Conservation (phyloP, 2,329 filamentous ascomycete species). For the Kalaharituber pfeilii region DNA sequence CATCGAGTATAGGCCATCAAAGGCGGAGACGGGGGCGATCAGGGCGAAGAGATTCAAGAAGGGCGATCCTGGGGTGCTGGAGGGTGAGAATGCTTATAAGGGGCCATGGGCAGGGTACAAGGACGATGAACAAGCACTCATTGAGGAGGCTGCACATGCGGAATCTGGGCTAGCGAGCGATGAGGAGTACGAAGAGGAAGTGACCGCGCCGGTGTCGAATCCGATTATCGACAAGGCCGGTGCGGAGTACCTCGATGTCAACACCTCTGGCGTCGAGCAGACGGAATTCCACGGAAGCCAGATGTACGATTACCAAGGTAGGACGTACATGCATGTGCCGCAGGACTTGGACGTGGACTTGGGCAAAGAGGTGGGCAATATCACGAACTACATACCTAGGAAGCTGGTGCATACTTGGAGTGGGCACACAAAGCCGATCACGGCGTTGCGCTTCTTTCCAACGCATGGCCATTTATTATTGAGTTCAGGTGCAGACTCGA, state of each 20-base stretch:
- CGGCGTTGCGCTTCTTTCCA: conserved; percentile 79
- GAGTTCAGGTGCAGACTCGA: conserved; percentile 75
- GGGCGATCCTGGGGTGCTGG: conserved; percentile 65
- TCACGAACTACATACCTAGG: conserved; percentile 86
- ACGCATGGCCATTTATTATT: conserved; percentile 71
- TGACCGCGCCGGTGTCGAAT: conserved; percentile 37
- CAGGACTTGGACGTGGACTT: conserved; percentile 78
- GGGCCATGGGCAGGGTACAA: conserved; percentile 87
- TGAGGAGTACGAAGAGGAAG: conserved; percentile 62
- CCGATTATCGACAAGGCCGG: conserved; percentile 35
- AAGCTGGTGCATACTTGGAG: conserved; percentile 81
- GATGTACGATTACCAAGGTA: conserved; percentile 80
- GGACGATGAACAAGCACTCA: conserved; percentile 47
- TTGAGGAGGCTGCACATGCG: conserved; percentile 51
- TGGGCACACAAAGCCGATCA: conserved; percentile 66
- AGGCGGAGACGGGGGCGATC: conserved; percentile 51
- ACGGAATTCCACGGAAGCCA: conserved; percentile 71
- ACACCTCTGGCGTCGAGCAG: conserved; percentile 47
- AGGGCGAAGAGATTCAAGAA: conserved; percentile 66
- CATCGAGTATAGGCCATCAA: conserved; percentile 41
- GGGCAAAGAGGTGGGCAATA: conserved; percentile 57
- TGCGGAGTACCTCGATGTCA: conserved; percentile 31
- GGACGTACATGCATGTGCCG: conserved; percentile 95
- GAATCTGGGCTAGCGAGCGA: conserved; percentile 27
- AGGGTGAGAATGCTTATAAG: conserved; percentile 74